Base-by-base conservation (phyloP, 2,329 filamentous ascomycete genomes). In the Botrytis squamosa region DNA sequence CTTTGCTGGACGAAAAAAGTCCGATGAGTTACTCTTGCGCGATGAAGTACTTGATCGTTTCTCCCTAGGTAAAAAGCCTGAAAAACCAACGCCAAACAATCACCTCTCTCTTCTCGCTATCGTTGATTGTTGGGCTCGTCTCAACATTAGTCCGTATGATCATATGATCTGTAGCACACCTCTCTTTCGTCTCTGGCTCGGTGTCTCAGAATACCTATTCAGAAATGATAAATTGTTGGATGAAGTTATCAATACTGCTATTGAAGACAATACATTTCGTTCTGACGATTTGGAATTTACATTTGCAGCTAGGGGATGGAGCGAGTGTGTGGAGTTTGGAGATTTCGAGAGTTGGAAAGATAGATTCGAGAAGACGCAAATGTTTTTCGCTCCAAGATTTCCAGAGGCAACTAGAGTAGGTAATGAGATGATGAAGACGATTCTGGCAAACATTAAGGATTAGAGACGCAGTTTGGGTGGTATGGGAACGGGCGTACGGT, bases 121-220 rank as follows among this genome's bases (percentile, higher is more conserved):
- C 89, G 97, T 98, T 62, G 96, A 99, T 84, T 98, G 95, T 84
- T 99, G 96, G 96, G 96, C 93, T 81, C 93, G 93, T 77, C 88
- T 98, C 64, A 92, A 91, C 49, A 99, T 98, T 79, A 92, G 97
- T 66, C 96, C 96, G 0, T 99, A 99, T 83, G 95, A 99, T 83
- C 97, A 99, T 85, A 99, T 99, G 95, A 97, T 99, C 78, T 99
- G 96, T 85, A 97, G 94, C 71, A 99, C 96, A 57, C 96, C 96
- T 85, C 89, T 98, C 65, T 99, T 99, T 86, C 92, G 96, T 69
- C 89, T 99, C 77, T 98, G 96, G 90, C 88, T 99, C 49, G 96
- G 96, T 73, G 97, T 98, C n/a, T 95, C 95, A 1, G 96, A 99
- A 84, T 95, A 97, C 81, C 87, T 99, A 55, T 99, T 98, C 85